Conservation (phyloP, 768 basidiomycete species). For the Boletus rubropictus region DNA sequence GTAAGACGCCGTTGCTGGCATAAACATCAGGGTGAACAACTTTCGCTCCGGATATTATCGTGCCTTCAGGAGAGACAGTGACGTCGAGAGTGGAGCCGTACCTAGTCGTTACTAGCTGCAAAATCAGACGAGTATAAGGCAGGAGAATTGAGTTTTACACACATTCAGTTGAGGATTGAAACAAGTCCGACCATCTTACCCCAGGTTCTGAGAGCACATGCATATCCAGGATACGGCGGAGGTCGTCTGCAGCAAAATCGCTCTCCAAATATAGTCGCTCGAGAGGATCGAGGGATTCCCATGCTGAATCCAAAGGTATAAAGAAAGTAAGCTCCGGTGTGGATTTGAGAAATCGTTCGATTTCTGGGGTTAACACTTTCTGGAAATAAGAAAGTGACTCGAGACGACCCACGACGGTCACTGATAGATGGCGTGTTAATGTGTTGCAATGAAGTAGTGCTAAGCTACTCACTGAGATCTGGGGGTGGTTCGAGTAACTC, state of each 20-base stretch:
- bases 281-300: slow-evolving; percentile 66
- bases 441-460: neutral
- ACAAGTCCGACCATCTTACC: slow-evolving; percentile 66
- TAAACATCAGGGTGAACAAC: slow-evolving; percentile 80
- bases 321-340: slow-evolving; percentile 81
- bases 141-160: slow-evolving; percentile 24
- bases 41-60: slow-evolving; percentile 50
- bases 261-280: slow-evolving; percentile 89
- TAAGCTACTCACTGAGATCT: slow-evolving; percentile 54
- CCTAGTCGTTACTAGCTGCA: slow-evolving; percentile 57
- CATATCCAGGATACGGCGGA: slow-evolving; percentile 71
- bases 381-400: slow-evolving; percentile 67
- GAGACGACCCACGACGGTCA: slow-evolving; percentile 52
- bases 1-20: slow-evolving; percentile 91
- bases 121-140: slow-evolving; percentile 11
- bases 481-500: slow-evolving; percentile 70
- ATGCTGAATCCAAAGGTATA: slow-evolving; percentile 81
- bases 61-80: slow-evolving; percentile 46
- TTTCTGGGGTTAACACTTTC: slow-evolving; percentile 60
- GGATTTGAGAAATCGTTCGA: slow-evolving; percentile 51
- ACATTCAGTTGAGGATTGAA: slow-evolving; percentile 50
- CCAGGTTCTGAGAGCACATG: slow-evolving; percentile 56
- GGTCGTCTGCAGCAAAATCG: slow-evolving; percentile 76
- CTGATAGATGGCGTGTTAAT: slow-evolving; percentile 34
- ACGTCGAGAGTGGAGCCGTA: slow-evolving; percentile 65